These are phyloP conservation scores for Fomitopsis palustris DNA, from an alignment of 1,284 basidiomycete genomes.

Conservation along the genomic window DNA sequence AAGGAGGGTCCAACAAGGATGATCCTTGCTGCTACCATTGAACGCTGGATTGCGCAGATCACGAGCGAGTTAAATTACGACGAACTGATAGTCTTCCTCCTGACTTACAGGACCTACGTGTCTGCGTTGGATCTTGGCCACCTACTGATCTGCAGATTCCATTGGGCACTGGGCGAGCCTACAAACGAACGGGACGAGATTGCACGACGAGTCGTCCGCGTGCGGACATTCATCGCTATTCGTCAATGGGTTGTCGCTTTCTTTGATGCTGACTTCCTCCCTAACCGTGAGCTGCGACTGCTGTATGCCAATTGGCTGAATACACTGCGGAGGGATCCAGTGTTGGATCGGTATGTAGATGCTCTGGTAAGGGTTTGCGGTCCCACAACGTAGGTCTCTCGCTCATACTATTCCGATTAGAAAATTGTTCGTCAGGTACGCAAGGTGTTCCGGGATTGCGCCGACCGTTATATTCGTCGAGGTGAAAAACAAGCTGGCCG, in stretches of 20 bases:
- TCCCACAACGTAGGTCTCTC: not conserved
- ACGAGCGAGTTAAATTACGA: constrained; percentile 82
- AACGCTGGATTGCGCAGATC: constrained; percentile 86
- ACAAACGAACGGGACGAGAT: constrained; percentile 55
- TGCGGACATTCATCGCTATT: constrained; percentile 83
- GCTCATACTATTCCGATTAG: constrained; percentile 30
- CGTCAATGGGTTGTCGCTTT: constrained; percentile 86
- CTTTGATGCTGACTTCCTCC: constrained; percentile 82
- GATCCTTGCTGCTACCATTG: constrained; percentile 82
- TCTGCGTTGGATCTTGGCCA: constrained; percentile 73
- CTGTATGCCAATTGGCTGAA: constrained; percentile 79
- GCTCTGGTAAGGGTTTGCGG: constrained; percentile 53
- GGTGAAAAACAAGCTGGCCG: not conserved
- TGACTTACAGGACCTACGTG: constrained; percentile 84
- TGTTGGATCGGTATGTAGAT: constrained; percentile 61
- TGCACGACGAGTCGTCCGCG: constrained; percentile 72
- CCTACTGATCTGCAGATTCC: constrained; percentile 78
- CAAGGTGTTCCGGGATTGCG: constrained; percentile 78
- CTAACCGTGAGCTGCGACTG: constrained; percentile 71
- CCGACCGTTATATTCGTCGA: constrained; percentile 55
- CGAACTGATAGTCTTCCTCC: constrained; percentile 81
- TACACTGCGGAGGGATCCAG: constrained; percentile 62
- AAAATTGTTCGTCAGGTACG: constrained; percentile 76
- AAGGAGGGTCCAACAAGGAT: constrained; percentile 41
- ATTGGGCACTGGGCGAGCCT: constrained; percentile 73